Percentiles rank a stretch among this genome's conserved stretches.
Conservation (phyloP, 179 eudicot genomes). For the Drosera spatulata region DNA sequence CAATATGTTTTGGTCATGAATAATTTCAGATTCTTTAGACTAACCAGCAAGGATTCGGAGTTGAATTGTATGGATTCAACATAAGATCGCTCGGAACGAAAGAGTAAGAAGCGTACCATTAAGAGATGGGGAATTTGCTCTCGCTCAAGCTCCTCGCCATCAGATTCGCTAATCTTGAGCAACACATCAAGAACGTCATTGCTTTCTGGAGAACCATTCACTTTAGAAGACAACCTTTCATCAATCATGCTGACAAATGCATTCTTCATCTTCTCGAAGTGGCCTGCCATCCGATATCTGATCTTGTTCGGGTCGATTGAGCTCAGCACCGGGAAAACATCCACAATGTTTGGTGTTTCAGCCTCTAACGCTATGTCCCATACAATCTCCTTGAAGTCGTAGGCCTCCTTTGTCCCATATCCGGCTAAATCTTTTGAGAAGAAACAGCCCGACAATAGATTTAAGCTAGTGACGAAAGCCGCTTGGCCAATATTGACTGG, state of each 20-base stretch:
- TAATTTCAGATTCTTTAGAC: too few species aligned
- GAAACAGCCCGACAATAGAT: not conserved
- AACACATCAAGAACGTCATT: conserved; percentile 1
- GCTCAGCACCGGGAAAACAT: not conserved
- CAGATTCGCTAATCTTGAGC: not conserved
- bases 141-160: not conserved
- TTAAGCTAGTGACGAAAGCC: not conserved
- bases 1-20: too few species aligned
- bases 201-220: not conserved
- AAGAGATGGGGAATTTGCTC: not conserved
- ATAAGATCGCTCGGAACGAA: not conserved
- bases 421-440: conserved; percentile 2
- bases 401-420: not conserved
- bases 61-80: too few species aligned
- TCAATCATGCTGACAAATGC: not conserved
- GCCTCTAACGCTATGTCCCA: not conserved
- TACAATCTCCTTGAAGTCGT: not conserved
- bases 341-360: not conserved
- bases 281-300: not conserved
- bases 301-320: not conserved
- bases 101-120: not conserved
- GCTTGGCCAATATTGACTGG: conserved; percentile 1
- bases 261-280: not conserved
- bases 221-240: not conserved
- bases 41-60: too few species aligned